These are phyloP conservation scores for Acer negundo DNA, from an alignment of 345 rosid species.

Conservation along the genomic window DNA sequence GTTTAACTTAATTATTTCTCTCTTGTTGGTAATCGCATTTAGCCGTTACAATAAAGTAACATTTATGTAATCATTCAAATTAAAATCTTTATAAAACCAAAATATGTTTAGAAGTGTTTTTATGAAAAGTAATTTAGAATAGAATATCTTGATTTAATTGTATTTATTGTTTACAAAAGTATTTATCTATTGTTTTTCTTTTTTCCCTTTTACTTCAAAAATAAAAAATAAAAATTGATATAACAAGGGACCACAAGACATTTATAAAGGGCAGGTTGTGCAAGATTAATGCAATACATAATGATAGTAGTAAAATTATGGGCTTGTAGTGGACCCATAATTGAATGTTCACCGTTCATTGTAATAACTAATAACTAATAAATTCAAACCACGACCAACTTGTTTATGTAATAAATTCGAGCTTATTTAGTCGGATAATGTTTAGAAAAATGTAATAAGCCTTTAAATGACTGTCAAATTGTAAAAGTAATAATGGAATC, in stretches of 20 bases:
- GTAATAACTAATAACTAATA: no score
- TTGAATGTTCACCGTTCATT: conserved; percentile 8
- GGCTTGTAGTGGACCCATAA: conserved; percentile 17
- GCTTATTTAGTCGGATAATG: no score
- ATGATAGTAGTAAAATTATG: conserved; percentile 20
- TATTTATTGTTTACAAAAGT: neutral
- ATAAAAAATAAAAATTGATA: neutral
- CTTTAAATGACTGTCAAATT: no score
- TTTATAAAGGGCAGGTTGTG: conserved; percentile 9
- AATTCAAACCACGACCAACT: no score
- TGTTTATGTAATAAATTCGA: no score
- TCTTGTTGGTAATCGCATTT: neutral
- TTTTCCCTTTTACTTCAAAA: neutral
- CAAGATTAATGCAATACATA: conserved; percentile 16
- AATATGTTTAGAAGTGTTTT: no score
- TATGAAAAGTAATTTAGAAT: no score
- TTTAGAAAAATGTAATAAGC: no score
- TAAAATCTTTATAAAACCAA: neutral
- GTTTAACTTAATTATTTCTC: neutral
- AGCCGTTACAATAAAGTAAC: neutral
- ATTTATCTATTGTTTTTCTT: no score
- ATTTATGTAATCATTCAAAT: no score
- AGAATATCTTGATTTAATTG: neutral
- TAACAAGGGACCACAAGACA: conserved; percentile 19
- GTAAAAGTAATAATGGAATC: no score